Evolutionary conservation across 768 basidiomycete species (phyloP).

Genomic region (Strobilomyces echinocephalus): DNA sequence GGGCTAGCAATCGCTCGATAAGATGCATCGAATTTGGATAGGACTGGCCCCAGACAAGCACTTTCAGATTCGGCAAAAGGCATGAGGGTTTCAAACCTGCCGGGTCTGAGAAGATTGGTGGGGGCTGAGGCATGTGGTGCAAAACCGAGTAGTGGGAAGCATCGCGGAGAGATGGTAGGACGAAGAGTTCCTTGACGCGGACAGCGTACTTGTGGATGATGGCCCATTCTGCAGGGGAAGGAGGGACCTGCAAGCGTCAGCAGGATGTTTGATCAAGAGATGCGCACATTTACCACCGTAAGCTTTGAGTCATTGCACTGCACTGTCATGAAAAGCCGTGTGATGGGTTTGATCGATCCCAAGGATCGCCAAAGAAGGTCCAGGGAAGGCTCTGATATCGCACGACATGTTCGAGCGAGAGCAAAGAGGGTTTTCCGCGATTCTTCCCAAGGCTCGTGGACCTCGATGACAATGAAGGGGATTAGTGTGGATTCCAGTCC

Average conservation of each 20-base stretch:
- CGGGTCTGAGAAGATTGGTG: too few relatives aligned
- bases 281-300: not conserved
- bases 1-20: not conserved
- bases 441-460: not conserved
- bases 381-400: not conserved
- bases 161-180: not conserved
- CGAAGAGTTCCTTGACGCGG: not conserved
- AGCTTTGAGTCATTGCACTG: not conserved
- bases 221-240: not conserved
- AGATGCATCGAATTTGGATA: not conserved
- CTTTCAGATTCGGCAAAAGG: not conserved
- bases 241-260: not conserved
- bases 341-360: not conserved
- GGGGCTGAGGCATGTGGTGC: too few relatives aligned
- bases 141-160: not conserved
- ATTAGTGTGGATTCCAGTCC: too few relatives aligned
- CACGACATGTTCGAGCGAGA: not conserved
- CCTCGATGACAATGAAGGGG: not conserved
- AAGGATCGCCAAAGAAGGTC: not conserved
- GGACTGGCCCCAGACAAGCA: not conserved
- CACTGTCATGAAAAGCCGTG: not conserved
- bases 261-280: not conserved
- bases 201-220: not conserved
- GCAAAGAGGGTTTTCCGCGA: not conserved
- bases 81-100: not conserved